These are phyloP conservation scores for Termitomyces sp. DNA, from an alignment of 768 basidiomycete species.

Conservation along the genomic window DNA sequence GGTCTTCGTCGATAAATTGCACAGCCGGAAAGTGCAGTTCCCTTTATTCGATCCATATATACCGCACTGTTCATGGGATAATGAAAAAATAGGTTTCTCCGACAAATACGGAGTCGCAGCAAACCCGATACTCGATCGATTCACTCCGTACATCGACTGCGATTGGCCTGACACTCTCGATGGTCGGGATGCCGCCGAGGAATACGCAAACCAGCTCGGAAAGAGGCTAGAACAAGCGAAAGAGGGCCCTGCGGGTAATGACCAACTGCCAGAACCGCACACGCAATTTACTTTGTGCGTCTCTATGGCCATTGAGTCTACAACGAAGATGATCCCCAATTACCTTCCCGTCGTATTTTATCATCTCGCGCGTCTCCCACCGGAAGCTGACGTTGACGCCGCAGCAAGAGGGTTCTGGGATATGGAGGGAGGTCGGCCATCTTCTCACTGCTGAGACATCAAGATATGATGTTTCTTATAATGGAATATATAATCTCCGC, in stretches of 20 bases:
- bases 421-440: conserved; percentile 4
- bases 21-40: not conserved
- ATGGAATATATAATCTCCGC: conserved; percentile 4
- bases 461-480: conserved; percentile 5
- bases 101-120: conserved; percentile 7
- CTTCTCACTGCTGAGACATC: conserved; percentile 5
- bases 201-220: not conserved
- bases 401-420: not conserved
- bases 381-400: conserved; percentile 5
- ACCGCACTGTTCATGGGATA: not conserved
- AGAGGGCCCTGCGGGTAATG: conserved; percentile 1
- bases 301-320: conserved; percentile 2
- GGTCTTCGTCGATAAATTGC: conserved; percentile 3
- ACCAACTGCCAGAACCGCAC: conserved; percentile 6
- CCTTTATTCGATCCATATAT: conserved; percentile 2
- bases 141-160: conserved; percentile 3
- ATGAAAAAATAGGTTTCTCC: conserved; percentile 6
- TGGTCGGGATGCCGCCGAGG: conserved; percentile 8
- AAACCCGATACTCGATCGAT: not conserved
- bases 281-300: conserved; percentile 7
- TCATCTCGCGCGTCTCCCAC: conserved; percentile 9
- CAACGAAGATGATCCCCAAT: not conserved
- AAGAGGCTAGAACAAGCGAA: conserved; percentile 1
- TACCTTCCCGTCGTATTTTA: conserved; percentile 13
- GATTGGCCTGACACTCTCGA: conserved; percentile 8